These are phyloP conservation scores for Choanephora cucurbitarum DNA, from an alignment of 371 early-diverging fungal species.

Conservation along the genomic window DNA sequence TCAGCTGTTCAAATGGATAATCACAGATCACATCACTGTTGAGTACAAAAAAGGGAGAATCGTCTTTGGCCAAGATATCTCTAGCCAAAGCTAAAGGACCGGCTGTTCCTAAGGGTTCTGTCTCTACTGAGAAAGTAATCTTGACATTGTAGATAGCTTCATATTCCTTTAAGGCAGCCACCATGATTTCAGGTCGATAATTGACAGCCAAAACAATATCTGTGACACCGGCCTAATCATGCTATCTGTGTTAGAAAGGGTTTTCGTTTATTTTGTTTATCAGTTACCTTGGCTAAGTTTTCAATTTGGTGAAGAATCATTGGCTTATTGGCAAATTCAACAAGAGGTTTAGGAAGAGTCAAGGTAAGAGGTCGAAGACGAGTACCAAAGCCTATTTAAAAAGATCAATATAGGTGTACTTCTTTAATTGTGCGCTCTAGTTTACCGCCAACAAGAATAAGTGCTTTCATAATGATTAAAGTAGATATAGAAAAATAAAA, in stretches of 20 bases:
- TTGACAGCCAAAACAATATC: constrained; percentile 99
- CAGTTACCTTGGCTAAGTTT: constrained; percentile 86
- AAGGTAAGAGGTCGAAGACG: constrained; percentile 98
- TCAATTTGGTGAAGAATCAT: constrained; percentile 99
- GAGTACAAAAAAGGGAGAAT: constrained; percentile 96
- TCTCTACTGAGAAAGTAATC: constrained; percentile 97
- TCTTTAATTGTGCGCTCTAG: neutral
- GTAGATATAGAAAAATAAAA: constrained; percentile 9
- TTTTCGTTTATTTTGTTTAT: neutral
- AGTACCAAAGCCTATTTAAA: constrained; percentile 90
- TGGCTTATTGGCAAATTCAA: constrained; percentile 98
- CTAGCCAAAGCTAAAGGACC: constrained; percentile 97
- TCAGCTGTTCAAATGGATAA: constrained; percentile 91
- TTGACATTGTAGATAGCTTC: constrained; percentile 86
- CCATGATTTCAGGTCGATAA: constrained; percentile 97
- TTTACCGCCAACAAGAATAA: constrained; percentile 95
- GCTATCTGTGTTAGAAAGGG: neutral
- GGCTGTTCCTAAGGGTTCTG: constrained; percentile 96
- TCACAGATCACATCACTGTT: constrained; percentile 99
- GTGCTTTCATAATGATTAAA: constrained; percentile 83
- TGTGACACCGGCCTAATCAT: constrained; percentile 87
- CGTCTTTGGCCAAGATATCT: constrained; percentile 88
- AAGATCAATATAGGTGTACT: neutral
- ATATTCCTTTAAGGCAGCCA: constrained; percentile 80
- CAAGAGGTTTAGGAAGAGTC: constrained; percentile 98